Conservation (phyloP, 2,329 filamentous ascomycete genomes). For the Cordyceps tenuipes region DNA sequence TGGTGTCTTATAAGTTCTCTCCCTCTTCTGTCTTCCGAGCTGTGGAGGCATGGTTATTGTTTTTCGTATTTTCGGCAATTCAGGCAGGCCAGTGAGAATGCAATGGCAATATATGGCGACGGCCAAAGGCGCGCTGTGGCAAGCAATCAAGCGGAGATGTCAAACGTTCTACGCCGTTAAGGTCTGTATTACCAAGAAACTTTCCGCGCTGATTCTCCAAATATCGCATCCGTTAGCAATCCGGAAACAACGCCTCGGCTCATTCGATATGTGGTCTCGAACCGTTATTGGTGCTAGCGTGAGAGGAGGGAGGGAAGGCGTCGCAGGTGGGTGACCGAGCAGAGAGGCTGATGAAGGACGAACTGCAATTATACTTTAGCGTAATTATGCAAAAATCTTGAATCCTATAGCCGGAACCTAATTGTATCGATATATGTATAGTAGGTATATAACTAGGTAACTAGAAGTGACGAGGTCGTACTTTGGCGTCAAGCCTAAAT, state of each 20-base stretch:
- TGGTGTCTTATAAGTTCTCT: neutral
- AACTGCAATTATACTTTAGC: no score
- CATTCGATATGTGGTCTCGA: neutral
- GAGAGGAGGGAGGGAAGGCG: conserved; percentile 1
- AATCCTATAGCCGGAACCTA: no score
- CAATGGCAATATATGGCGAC: conserved; percentile 11
- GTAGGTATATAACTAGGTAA: no score
- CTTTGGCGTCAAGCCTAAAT: neutral
- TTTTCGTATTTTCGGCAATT: neutral
- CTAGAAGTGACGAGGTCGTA: no score
- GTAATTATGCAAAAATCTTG: no score
- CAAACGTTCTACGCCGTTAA: neutral
- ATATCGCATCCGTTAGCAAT: neutral
- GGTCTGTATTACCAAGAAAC: neutral
- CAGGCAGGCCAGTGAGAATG: conserved; percentile 7
- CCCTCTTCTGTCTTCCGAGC: neutral
- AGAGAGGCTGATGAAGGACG: neutral
- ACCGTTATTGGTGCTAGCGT: neutral
- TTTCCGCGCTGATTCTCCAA: neutral
- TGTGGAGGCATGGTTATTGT: neutral
- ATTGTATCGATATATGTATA: neutral
- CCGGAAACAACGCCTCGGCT: neutral
- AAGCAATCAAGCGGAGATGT: neutral
- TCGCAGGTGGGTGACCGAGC: neutral
- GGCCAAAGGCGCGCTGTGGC: no score